Evolutionary conservation across 2,329 filamentous ascomycete genomes (phyloP).

Genomic region (Coniochaeta pulveracea): DNA sequence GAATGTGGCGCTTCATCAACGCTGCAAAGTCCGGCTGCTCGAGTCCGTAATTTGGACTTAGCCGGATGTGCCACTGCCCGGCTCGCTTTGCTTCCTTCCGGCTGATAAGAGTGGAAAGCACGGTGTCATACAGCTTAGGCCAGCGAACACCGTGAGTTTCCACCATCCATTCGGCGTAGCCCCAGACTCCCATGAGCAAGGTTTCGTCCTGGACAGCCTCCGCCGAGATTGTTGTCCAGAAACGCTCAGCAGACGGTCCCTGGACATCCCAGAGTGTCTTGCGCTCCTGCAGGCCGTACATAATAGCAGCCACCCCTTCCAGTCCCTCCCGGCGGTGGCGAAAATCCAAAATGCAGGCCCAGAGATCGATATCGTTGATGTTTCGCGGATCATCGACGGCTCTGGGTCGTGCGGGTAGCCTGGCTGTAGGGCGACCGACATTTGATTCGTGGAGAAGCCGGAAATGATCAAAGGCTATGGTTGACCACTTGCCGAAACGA

Average conservation of each 20-base stretch:
- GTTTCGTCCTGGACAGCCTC: constrained; percentile 19
- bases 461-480: constrained; percentile 13
- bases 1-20: constrained; percentile 28
- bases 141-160: constrained; percentile 26
- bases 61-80: constrained; percentile 34
- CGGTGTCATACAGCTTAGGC: constrained; percentile 38
- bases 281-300: constrained; percentile 14
- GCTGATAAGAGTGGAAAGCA: constrained; percentile 30
- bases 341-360: constrained; percentile 20
- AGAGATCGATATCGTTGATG: constrained; percentile 17
- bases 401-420: constrained; percentile 8
- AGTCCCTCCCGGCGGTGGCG: constrained; percentile 14
- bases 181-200: constrained; percentile 22
- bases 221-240: constrained; percentile 20
- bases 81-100: constrained; percentile 22
- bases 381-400: constrained; percentile 16
- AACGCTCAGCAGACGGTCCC: constrained; percentile 12
- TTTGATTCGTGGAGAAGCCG: constrained; percentile 15
- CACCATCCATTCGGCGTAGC: constrained; percentile 31
- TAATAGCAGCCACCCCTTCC: constrained; percentile 14
- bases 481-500: constrained; percentile 16
- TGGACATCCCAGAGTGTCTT: constrained; percentile 13
- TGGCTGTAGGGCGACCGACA: constrained; percentile 4
- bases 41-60: constrained; percentile 31
- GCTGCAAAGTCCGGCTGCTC: constrained; percentile 26